Evolutionary conservation across 2,329 filamentous ascomycete species (phyloP), one percentile per base, ranked within the genome.

Genomic region (Scedosporium aurantiacum): DNA sequence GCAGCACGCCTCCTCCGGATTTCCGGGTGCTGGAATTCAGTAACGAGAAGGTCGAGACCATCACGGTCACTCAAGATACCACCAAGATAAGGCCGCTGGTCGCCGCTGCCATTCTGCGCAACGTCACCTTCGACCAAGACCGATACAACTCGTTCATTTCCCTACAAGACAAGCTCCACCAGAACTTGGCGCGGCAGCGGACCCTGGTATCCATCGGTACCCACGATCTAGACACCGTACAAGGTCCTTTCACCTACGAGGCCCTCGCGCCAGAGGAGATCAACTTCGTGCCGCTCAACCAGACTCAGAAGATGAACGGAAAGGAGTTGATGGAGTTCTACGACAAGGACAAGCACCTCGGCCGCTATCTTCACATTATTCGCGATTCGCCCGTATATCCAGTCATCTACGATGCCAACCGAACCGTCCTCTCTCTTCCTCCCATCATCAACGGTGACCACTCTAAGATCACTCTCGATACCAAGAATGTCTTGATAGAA

Each of bases 381-480:
- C 85, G 88, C 65, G 93, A 97, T 74, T 90, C 90, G 57, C 90
- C 92, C 4, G 88, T 96, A 52, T 99, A 99, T 73, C 94, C 94
- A 23, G 91, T 96, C 70, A 96, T 99, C 70, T 93, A 91, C 74
- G 94, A 99, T 73, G 84, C 90, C 60, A 89, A 96, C 71, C 82
- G 86, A 52, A 85, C 84, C 54, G 91, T 99, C 41, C 93, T 94
- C 76, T 97, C 93, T 6, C 81, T 99, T 69, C 94, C 94, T 1
- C 94, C 94, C 18, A 97, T 99, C 69, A 99, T 99, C 80, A 99
- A 99, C 78, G 86, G 92, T 69, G 85, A 99, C 70, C 92, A 94
- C 76, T 97, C 92, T 69, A 99, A 99, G 77, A 99, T 99, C 72
- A 91, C 87, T 6, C 78, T 95, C 54, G 78, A 95, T 72, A 97